Conservation (phyloP, 345 rosid genomes). For the Sonneratia alba region DNA sequence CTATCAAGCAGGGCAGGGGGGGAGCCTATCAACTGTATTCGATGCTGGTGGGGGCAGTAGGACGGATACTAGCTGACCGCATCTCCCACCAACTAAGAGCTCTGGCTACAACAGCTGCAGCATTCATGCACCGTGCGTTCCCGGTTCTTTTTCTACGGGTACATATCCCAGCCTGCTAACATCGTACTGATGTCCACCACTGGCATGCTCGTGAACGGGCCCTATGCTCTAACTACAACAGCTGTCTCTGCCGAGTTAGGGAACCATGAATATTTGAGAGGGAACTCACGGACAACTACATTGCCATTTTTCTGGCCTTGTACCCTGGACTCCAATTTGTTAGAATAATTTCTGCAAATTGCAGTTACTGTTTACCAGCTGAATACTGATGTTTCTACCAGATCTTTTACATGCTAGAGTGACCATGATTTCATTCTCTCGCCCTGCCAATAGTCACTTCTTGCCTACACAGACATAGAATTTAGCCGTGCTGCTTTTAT, state of each 20-base stretch:
- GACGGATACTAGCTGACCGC: slow-evolving; percentile 88
- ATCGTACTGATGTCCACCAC: slow-evolving; percentile 61
- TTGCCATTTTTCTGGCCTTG: too few relatives aligned
- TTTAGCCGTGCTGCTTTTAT: too few relatives aligned
- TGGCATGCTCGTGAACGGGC: slow-evolving; percentile 88
- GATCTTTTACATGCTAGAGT: too few relatives aligned
- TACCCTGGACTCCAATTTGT: too few relatives aligned
- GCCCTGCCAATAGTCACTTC: too few relatives aligned
- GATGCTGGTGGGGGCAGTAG: slow-evolving; percentile 86
- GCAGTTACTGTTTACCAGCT: too few relatives aligned
- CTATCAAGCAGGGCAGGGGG: slow-evolving; percentile 67
- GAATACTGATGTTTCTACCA: too few relatives aligned
- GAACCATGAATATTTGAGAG: slow-evolving; percentile 71
- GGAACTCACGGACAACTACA: slow-evolving; percentile 59
- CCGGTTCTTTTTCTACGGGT: slow-evolving; percentile 83
- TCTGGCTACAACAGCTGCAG: slow-evolving; percentile 85
- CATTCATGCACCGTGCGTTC: slow-evolving; percentile 80
- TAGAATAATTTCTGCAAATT: too few relatives aligned
- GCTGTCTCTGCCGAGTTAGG: slow-evolving; percentile 95
- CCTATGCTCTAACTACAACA: slow-evolving; percentile 86
- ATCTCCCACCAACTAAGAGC: slow-evolving; percentile 73
- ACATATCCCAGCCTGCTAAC: slow-evolving; percentile 51
- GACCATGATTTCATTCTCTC: too few relatives aligned
- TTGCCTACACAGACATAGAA: too few relatives aligned
- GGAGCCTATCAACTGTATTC: slow-evolving; percentile 70